Evolutionary conservation across 1,284 basidiomycete genomes (phyloP).

Genomic region (Peniophora sp.): DNA sequence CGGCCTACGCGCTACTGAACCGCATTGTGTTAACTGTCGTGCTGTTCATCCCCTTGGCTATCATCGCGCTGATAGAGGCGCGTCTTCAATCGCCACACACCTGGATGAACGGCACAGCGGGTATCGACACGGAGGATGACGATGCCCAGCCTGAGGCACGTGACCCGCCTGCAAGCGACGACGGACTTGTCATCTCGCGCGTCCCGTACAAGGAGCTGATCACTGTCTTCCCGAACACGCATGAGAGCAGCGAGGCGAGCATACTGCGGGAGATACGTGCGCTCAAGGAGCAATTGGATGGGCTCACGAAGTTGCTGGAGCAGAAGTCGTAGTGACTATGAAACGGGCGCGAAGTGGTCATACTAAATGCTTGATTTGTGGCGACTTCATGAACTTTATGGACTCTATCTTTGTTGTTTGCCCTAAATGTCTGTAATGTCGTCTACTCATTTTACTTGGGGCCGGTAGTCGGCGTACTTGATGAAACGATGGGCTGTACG

Average conservation of each 20-base stretch:
- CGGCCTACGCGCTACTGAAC: constrained; percentile 47
- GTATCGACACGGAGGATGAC: constrained; percentile 55
- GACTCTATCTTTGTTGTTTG: too few relatives aligned
- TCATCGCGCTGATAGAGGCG: constrained; percentile 76
- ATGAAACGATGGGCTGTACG: too few relatives aligned
- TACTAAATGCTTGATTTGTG: too few relatives aligned
- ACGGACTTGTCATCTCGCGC: constrained; percentile 63
- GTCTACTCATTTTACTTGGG: too few relatives aligned
- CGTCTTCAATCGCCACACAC: constrained; percentile 40
- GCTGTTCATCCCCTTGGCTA: constrained; percentile 73
- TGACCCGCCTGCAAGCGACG: constrained; percentile 58
- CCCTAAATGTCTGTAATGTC: too few relatives aligned
- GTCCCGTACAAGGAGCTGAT: constrained; percentile 72
- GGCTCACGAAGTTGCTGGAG: constrained; percentile 45
- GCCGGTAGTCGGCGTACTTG: too few relatives aligned
- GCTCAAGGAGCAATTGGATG: constrained; percentile 49
- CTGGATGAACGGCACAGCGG: constrained; percentile 66
- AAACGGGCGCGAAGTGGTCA: too few relatives aligned
- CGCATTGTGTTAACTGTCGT: constrained; percentile 67
- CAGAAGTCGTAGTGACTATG: constrained; percentile 12
- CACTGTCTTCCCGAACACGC: constrained; percentile 70
- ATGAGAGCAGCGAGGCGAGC: constrained; percentile 60
- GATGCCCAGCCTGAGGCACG: constrained; percentile 31
- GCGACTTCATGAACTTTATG: background rate
- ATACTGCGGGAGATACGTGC: constrained; percentile 60